Evolutionary conservation across 192 early-diverging fungal genomes (phyloP).

Genomic region (Bifiguratus adelaidae): DNA sequence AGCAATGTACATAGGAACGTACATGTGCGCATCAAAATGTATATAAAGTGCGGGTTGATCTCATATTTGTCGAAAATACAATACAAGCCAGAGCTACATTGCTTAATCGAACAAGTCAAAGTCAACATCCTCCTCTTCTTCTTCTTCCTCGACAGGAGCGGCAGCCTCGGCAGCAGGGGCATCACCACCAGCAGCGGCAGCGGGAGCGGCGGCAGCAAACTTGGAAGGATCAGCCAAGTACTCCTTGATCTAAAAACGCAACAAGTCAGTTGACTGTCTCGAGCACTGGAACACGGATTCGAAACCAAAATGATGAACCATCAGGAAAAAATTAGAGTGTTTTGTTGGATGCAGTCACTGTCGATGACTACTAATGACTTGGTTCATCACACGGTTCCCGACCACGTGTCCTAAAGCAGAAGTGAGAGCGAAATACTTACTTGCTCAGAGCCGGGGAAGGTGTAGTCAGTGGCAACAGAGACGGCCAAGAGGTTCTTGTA

Average conservation of each 20-base stretch:
- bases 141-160: conserved; percentile 45
- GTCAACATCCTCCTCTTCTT: conserved; percentile 89
- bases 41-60: too few species aligned
- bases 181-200: conserved; percentile 48
- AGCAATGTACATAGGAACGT: too few species aligned
- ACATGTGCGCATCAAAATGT: too few species aligned
- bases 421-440: conserved; percentile 19
- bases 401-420: too few species aligned
- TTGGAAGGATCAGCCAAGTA: conserved; percentile 86
- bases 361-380: conserved; percentile 23
- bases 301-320: conserved; percentile 17
- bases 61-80: conserved; percentile 6
- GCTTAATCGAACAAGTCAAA: conserved; percentile 84
- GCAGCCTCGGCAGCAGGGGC: conserved; percentile 42
- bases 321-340: conserved; percentile 74
- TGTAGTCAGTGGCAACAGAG: conserved; percentile 84
- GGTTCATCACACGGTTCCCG: conserved; percentile 27
- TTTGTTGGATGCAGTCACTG: conserved; percentile 29
- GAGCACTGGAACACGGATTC: background rate
- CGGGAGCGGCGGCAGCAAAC: conserved; percentile 76
- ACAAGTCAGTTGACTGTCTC: background rate
- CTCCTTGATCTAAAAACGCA: conserved; percentile 69
- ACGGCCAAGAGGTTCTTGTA: conserved; percentile 96
- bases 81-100: conserved; percentile 2
- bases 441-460: conserved; percentile 79